A percentile compares a stretch with the other conserved stretches of the same genome.
Conservation (phyloP, 352 stramenopile genomes). For the Pythium biforme region DNA sequence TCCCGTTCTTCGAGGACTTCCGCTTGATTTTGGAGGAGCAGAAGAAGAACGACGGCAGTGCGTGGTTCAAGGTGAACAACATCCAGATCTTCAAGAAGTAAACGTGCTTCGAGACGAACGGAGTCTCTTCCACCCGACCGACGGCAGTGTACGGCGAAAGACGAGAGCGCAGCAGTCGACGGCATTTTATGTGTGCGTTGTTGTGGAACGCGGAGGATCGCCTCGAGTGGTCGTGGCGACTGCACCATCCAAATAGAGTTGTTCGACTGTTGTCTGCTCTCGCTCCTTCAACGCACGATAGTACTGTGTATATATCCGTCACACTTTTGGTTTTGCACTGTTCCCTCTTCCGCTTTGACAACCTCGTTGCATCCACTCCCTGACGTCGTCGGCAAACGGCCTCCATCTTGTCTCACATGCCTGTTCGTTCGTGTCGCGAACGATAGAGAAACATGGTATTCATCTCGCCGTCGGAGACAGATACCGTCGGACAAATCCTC, state of each 20-base stretch:
- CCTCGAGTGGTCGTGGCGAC: not conserved
- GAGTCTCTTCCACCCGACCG: not conserved
- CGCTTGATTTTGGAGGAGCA: slow-evolving; percentile 73
- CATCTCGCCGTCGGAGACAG: not conserved
- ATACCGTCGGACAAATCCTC: too few relatives aligned
- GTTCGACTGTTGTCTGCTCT: slow-evolving; percentile 5
- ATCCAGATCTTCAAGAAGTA: slow-evolving; percentile 73
- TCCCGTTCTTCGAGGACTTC: slow-evolving; percentile 81
- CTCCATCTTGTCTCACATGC: not conserved
- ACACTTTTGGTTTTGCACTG: not conserved
- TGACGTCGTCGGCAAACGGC: not conserved
- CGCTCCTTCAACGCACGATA: not conserved
- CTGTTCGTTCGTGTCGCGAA: not conserved
- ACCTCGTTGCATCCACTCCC: too few relatives aligned
- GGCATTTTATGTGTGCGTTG: slow-evolving; percentile 2
- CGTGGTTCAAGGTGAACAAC: slow-evolving; percentile 70
- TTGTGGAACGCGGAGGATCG: not conserved
- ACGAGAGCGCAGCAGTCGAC: slow-evolving; percentile 3
- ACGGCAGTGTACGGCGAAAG: not conserved
- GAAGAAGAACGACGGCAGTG: slow-evolving; percentile 65
- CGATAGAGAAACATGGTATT: too few relatives aligned
- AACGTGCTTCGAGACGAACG: not conserved
- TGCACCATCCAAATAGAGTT: slow-evolving; percentile 15
- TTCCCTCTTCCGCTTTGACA: not conserved
- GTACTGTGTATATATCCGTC: not conserved